Evolutionary conservation across 345 rosid species (phyloP).

Genomic region (Chamaenerion angustifolium): DNA sequence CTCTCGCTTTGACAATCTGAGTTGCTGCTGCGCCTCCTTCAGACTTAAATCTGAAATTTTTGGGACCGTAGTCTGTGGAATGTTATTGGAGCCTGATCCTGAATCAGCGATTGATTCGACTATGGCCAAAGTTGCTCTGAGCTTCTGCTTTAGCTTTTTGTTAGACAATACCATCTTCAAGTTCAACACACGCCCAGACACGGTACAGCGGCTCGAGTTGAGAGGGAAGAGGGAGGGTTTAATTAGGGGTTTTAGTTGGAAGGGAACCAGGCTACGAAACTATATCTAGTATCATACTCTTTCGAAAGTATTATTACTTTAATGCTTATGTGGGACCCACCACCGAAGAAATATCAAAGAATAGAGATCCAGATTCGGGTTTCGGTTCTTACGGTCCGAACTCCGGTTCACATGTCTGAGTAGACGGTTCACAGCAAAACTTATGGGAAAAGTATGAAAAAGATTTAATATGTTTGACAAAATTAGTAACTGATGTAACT

Average conservation of each 20-base stretch:
- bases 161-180: conserved; percentile 64
- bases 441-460: too few relatives aligned
- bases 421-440: too few relatives aligned
- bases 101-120: conserved; percentile 19
- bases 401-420: too few relatives aligned
- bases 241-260: background rate
- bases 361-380: too few relatives aligned
- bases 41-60: conserved; percentile 10
- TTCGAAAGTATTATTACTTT: too few relatives aligned
- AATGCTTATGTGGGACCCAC: too few relatives aligned
- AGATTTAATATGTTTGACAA: too few relatives aligned
- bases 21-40: conserved; percentile 33
- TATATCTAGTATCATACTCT: too few relatives aligned
- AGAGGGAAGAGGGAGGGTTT: background rate
- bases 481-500: too few relatives aligned
- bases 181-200: background rate
- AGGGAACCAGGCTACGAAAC: too few relatives aligned
- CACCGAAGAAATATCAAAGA: too few relatives aligned
- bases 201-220: background rate
- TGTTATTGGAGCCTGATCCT: conserved; percentile 7
- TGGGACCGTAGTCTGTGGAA: background rate
- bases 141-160: conserved; percentile 81
- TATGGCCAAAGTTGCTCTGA: conserved; percentile 35
- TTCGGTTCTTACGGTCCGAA: too few relatives aligned
- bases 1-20: conserved; percentile 69